phyloP scores from a whole-genome alignment of 2,329 filamentous ascomycete species.

The Berkeleyomyces rouxiae region DNA sequence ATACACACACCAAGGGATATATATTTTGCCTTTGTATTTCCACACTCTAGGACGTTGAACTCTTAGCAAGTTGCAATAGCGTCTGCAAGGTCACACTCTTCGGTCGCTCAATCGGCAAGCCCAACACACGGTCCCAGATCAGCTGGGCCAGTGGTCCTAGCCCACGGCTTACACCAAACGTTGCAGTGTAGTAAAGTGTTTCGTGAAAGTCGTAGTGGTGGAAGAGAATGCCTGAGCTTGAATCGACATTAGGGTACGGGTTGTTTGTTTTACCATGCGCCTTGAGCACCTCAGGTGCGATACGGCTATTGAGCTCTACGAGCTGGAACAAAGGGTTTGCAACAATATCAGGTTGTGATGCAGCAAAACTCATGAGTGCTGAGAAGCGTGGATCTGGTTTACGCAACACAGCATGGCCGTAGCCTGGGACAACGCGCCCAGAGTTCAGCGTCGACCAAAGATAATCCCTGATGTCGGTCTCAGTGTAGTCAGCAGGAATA shows the following conservation, averaged over 20 bases:
- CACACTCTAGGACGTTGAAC: too few relatives aligned
- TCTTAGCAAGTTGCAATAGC: too few relatives aligned
- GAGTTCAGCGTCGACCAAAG: slow-evolving; percentile 88
- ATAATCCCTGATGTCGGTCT: slow-evolving; percentile 72
- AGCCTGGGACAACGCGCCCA: slow-evolving; percentile 84
- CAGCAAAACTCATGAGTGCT: slow-evolving; percentile 90
- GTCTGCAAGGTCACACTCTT: slow-evolving; percentile 85
- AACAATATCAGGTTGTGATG: slow-evolving; percentile 68
- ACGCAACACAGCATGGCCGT: slow-evolving; percentile 87
- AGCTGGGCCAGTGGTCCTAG: slow-evolving; percentile 85
- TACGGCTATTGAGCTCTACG: slow-evolving; percentile 80
- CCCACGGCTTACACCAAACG: slow-evolving; percentile 51
- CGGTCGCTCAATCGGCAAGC: slow-evolving; percentile 87
- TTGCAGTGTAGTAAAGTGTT: slow-evolving; percentile 81
- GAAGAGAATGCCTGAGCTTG: slow-evolving; percentile 83
- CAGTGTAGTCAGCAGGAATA: slow-evolving; percentile 62
- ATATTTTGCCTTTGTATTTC: too few relatives aligned
- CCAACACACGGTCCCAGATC: slow-evolving; percentile 88
- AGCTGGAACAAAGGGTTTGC: slow-evolving; percentile 82
- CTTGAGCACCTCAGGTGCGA: slow-evolving; percentile 77
- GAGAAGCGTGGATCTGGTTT: slow-evolving; percentile 96
- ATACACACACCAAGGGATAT: too few relatives aligned
- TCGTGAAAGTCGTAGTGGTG: slow-evolving; percentile 97
- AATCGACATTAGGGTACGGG: slow-evolving; percentile 94
- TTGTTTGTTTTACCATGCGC: slow-evolving; percentile 98